A percentile compares a stretch with the other conserved stretches of the same genome.
Conservation (phyloP, 2,329 filamentous ascomycete species). For the Sporothrix luriei region DNA sequence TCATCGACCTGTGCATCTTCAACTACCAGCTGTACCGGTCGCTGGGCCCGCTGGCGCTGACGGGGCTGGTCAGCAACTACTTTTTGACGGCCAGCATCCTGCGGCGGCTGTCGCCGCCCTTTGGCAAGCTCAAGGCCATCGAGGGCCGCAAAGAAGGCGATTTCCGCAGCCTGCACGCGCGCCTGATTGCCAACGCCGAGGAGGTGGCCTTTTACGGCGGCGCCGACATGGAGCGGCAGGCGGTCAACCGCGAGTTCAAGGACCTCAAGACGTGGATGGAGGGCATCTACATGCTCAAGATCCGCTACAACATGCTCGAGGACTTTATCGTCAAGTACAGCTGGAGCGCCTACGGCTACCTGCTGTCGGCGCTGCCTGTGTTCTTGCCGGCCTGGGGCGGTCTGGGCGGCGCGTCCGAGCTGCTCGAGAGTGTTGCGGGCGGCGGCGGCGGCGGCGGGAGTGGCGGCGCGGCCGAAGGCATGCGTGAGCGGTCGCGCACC, state of each 20-base stretch:
- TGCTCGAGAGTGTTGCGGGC: constrained; percentile 48
- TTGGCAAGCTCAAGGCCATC: constrained; percentile 94
- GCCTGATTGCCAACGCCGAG: constrained; percentile 93
- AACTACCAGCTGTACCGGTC: constrained; percentile 96
- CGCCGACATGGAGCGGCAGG: constrained; percentile 90
- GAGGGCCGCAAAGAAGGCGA: constrained; percentile 95
- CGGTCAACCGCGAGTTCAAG: constrained; percentile 88
- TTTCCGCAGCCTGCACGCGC: constrained; percentile 86
- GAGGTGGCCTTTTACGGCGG: constrained; percentile 98
- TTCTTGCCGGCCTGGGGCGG: constrained; percentile 96
- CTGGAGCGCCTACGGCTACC: constrained; percentile 96
- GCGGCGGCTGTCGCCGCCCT: constrained; percentile 85
- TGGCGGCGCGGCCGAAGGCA: constrained; percentile 46
- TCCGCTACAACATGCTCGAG: constrained; percentile 97
- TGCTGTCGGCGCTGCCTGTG: constrained; percentile 87
- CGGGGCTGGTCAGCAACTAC: constrained; percentile 87
- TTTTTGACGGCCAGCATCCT: constrained; percentile 90
- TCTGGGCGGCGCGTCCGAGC: constrained; percentile 71
- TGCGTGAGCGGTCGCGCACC: constrained; percentile 82
- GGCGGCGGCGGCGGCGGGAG: constrained; percentile 33
- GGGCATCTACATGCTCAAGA: constrained; percentile 95
- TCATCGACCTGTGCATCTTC: constrained; percentile 96
- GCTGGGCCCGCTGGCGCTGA: constrained; percentile 82
- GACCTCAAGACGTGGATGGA: constrained; percentile 97
- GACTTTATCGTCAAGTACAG: constrained; percentile 98